Conservation (phyloP, 108 stramenopile species). For the Stephanodiscus minutulus region DNA sequence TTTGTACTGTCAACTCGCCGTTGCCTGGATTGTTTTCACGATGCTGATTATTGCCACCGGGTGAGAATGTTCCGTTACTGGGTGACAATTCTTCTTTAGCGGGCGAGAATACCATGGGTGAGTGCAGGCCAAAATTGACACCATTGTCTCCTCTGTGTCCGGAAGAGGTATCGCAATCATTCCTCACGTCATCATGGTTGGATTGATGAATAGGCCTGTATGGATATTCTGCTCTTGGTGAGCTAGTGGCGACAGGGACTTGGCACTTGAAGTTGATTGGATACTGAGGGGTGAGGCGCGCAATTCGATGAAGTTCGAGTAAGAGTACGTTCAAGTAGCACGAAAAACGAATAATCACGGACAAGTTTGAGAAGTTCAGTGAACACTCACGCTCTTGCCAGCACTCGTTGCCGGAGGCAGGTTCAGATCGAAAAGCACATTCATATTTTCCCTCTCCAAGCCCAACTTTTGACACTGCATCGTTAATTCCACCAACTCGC, state of each 20-base stretch:
- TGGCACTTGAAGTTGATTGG: slow-evolving; percentile 22
- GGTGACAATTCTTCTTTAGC: no score
- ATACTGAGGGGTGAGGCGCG: slow-evolving; percentile 4
- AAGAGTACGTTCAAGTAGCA: not conserved
- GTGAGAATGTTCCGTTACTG: not conserved
- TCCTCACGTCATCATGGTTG: not conserved
- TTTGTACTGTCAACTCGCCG: slow-evolving; percentile 38
- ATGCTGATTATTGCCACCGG: not conserved
- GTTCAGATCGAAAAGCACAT: slow-evolving; percentile 59
- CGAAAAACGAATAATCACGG: not conserved
- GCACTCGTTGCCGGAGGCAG: slow-evolving; percentile 21
- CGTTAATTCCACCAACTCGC: slow-evolving; percentile 45
- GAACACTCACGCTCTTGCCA: slow-evolving; percentile 7
- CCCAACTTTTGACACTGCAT: slow-evolving; percentile 71
- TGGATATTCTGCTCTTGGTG: no score
- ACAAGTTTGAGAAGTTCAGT: not conserved
- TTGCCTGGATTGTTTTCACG: not conserved
- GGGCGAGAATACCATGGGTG: slow-evolving; percentile 20
- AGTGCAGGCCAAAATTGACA: slow-evolving; percentile 34
- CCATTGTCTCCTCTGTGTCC: slow-evolving; percentile 18
- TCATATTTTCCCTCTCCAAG: slow-evolving; percentile 56
- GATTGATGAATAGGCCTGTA: no score
- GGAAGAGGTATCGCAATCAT: not conserved
- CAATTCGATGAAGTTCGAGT: not conserved
- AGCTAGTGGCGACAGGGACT: not conserved